Base-by-base conservation (phyloP, 1,284 basidiomycete species). In the Naganishia sp. region DNA sequence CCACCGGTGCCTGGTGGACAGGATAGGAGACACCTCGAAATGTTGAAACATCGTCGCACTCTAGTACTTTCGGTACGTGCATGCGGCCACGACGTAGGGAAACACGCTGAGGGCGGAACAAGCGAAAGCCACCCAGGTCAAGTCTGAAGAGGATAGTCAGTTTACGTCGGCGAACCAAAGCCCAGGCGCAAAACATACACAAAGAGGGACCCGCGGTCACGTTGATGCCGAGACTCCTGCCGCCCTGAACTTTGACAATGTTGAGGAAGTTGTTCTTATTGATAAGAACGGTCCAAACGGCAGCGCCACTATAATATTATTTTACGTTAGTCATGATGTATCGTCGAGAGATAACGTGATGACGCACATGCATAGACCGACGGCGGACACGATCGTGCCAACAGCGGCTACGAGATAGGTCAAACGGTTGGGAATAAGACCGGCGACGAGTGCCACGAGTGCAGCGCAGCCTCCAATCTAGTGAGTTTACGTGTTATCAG, bases 121-220 rank as follows among this genome's bases (percentile, higher is more conserved):
- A n/a, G 71, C 78, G 69, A 79, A 80, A 16, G 77, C 72, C 10
- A 78, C 78, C 79, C 79, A 81, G 16, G 73, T 73, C 54, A 78
- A 71, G 71, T 78, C 77, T 54, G 25, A 7, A 11, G 21, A 44
- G 49, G 23, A 13, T n/a, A 23, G 13, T 25, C 23, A 43, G 31
- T 10, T 52, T 33, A 55, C 43, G 13, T 39, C 21, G 36, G 28
- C n/a, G n/a, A 16, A 25, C 15, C 23, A n/a, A 23, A n/a, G 18
- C 52, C 13, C 28, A 33, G 28, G 25, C 28, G 9, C 5, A 9
- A 13, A 6, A 74, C 77, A 71, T 61, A 79, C 78, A 78, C 10
- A 79, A 70, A 5, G 73, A 64, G 15, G 75, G 70, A 39, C 78
- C 78, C 4, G 76, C 70, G 7, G 67, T 71, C 48, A 77, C 72